phyloP scores from a whole-genome alignment of 108 stramenopile genomes.

The Cyclotella kingstonii region DNA sequence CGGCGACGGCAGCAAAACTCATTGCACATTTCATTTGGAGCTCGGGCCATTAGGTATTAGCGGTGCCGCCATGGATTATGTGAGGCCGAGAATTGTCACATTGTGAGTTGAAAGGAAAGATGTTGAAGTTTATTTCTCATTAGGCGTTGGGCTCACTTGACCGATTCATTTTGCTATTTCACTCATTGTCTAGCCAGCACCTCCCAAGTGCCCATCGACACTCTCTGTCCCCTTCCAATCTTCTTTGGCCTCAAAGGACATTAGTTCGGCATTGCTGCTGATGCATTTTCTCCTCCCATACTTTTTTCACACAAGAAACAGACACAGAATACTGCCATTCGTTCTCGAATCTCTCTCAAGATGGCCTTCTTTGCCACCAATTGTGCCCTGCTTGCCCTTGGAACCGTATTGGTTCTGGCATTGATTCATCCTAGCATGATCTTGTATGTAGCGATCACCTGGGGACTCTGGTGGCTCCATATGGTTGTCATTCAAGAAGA shows the following conservation, averaged over 20 bases:
- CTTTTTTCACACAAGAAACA: constrained; percentile 49
- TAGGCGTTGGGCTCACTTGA: no score
- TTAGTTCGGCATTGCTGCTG: constrained; percentile 70
- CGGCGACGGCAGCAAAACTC: constrained; percentile 17
- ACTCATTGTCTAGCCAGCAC: constrained; percentile 18
- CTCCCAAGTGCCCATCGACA: constrained; percentile 63
- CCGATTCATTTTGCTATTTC: no score
- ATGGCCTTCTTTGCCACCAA: constrained; percentile 82
- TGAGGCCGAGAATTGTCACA: constrained; percentile 27
- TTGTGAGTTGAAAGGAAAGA: constrained; percentile 18
- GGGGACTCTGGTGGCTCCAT: constrained; percentile 68
- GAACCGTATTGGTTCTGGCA: constrained; percentile 73
- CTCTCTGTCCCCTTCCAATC: constrained; percentile 65
- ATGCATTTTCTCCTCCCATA: constrained; percentile 76
- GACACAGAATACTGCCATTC: no score
- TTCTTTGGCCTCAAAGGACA: constrained; percentile 70
- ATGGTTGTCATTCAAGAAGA: constrained; percentile 60
- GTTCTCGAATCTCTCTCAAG: constrained; percentile 66
- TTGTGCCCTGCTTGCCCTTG: constrained; percentile 62
- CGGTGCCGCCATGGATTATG: constrained; percentile 41
- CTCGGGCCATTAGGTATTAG: constrained; percentile 34
- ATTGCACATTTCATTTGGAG: constrained; percentile 29
- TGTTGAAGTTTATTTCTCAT: constrained; percentile 5
- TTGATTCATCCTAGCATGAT: constrained; percentile 85
- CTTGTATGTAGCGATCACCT: constrained; percentile 56